Conservation (phyloP, 225 moss, liverwort and hornwort genomes). For the Ulota crispa region DNA sequence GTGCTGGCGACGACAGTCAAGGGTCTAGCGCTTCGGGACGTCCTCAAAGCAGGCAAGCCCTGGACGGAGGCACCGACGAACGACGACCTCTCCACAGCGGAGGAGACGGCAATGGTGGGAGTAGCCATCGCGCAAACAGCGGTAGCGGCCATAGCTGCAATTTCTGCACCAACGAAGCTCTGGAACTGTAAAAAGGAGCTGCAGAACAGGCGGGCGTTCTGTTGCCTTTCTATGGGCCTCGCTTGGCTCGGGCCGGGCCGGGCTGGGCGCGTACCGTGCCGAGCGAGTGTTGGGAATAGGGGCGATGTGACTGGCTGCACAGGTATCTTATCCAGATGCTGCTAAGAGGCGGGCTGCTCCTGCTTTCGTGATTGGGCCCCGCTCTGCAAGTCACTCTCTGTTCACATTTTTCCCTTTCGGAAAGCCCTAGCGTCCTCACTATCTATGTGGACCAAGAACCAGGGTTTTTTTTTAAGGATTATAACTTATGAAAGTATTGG, state of each 20-base stretch:
- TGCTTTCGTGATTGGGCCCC: background rate
- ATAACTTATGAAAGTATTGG: no score
- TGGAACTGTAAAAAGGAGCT: background rate
- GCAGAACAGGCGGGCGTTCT: rapidly evolving
- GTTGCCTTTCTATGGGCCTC: slow-evolving; percentile 8
- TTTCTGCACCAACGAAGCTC: background rate
- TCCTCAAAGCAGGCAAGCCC: slow-evolving; percentile 55
- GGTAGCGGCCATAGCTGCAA: slow-evolving; percentile 66
- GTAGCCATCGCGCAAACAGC: slow-evolving; percentile 30
- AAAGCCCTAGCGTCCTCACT: background rate
- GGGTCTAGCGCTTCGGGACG: slow-evolving; percentile 24
- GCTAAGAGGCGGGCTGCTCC: background rate
- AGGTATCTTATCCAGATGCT: background rate
- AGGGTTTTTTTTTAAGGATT: no score
- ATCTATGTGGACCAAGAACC: background rate
- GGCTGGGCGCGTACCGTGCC: background rate
- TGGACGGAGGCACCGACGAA: slow-evolving; percentile 61
- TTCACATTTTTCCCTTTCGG: background rate
- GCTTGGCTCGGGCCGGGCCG: background rate
- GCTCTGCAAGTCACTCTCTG: background rate
- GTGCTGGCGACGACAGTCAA: slow-evolving; percentile 58
- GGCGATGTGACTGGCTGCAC: background rate
- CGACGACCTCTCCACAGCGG: slow-evolving; percentile 56
- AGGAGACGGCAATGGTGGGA: slow-evolving; percentile 29
- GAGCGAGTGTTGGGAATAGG: background rate